Percentiles rank a stretch among this genome's conserved stretches.
Evolutionary conservation across 163 green algal species (phyloP).

Genomic region (Smithsoniella earleae): DNA sequence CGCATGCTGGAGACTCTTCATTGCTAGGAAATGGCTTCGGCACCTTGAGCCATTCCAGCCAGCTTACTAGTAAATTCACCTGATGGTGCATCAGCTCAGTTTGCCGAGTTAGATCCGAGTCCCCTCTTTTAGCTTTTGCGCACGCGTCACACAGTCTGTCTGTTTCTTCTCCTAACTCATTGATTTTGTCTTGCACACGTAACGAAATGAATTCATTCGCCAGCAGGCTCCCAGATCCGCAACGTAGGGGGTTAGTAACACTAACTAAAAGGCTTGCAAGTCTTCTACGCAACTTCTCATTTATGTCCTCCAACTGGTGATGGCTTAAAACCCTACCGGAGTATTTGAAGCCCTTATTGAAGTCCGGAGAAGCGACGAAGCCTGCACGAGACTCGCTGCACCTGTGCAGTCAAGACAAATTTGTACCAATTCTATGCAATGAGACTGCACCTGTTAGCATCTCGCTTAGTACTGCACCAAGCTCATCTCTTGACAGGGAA

Average conservation of each 20-base stretch:
- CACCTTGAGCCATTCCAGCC: conserved; percentile 25
- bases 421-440: no score
- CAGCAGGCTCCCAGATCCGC: neutral
- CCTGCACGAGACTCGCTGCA: neutral
- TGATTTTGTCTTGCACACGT: conserved; percentile 17
- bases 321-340: conserved; percentile 2
- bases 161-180: conserved; percentile 2
- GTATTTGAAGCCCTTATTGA: conserved; percentile 20
- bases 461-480: neutral
- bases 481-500: neutral
- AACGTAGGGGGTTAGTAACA: neutral
- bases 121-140: neutral
- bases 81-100: conserved; percentile 24
- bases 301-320: conserved; percentile 20
- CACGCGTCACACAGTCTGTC: conserved; percentile 5
- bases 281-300: neutral
- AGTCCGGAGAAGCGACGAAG: conserved; percentile 12
- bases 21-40: neutral
- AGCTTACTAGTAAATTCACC: neutral
- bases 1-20: no score
- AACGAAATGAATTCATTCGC: neutral
- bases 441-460: neutral
- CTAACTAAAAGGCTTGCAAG: neutral
- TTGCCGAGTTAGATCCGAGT: neutral
- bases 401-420: neutral